Evolutionary conservation across 257 asterid species (phyloP).

Genomic region (Rhazya stricta): DNA sequence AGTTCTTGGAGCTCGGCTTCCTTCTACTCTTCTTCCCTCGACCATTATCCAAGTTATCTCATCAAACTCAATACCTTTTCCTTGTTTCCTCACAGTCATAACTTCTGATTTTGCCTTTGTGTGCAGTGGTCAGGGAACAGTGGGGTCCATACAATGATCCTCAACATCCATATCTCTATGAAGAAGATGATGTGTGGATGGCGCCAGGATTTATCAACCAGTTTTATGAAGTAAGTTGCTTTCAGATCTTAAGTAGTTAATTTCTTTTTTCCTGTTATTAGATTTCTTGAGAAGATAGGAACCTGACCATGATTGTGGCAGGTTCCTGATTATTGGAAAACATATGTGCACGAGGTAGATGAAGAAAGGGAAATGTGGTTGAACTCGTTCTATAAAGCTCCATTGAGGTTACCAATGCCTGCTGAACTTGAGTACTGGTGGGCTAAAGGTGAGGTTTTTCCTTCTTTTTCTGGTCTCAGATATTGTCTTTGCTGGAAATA

Average conservation of each 20-base stretch:
- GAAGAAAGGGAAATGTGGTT: slow-evolving; percentile 93
- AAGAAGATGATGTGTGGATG: slow-evolving; percentile 99
- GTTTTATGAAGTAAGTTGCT: slow-evolving; percentile 68
- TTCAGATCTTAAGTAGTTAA: neutral
- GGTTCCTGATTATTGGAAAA: slow-evolving; percentile 98
- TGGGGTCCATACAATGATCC: slow-evolving; percentile 93
- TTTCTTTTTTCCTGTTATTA: slow-evolving; percentile 2
- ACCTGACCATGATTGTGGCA: slow-evolving; percentile 27
- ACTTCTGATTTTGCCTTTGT: slow-evolving; percentile 9
- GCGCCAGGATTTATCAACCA: slow-evolving; percentile 99
- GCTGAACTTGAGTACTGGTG: slow-evolving; percentile 96
- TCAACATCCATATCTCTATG: slow-evolving; percentile 90
- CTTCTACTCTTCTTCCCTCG: neutral
- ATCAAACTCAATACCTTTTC: neutral
- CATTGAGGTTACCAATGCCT: slow-evolving; percentile 96
- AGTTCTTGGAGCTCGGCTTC: neutral
- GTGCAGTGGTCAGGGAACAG: slow-evolving; percentile 87
- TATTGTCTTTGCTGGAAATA: neutral
- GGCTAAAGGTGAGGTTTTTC: slow-evolving; percentile 45
- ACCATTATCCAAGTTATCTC: neutral
- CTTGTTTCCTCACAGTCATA: slow-evolving; percentile 1
- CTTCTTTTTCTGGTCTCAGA: slow-evolving; percentile 4
- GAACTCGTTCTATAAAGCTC: slow-evolving; percentile 90
- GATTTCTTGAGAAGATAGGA: slow-evolving; percentile 1
- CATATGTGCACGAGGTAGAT: slow-evolving; percentile 79